Base-by-base conservation (phyloP, 495 filamentous ascomycete genomes). In the Hypomontagnella submonticulosa region DNA sequence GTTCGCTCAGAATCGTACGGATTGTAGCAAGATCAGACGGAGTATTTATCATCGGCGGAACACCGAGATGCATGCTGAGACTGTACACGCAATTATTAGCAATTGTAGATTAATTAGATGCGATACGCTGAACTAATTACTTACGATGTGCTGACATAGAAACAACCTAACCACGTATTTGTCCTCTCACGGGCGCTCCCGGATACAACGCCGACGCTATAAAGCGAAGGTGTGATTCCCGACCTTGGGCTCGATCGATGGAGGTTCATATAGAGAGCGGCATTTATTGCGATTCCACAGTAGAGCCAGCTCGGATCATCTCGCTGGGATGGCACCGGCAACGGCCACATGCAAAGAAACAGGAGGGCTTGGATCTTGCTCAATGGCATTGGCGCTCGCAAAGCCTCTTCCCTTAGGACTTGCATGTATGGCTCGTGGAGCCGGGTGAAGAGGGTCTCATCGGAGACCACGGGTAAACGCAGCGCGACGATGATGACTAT, bases 251-350 rank as follows among this genome's bases (percentile, higher is more conserved):
- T 60, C 6, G 69, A 48, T 20, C 65, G 65, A 32, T 76, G 72
- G 10, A 76, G 60, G 23, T 72, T 66, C 66, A 76, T 66, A 15
- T 65, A 72, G 0, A 73, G 52, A 19, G 73, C 73, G 5, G 71
- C 66, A 56, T 73, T 74, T 2, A 73, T 47, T 9, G 73, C 72
- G 9, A 76, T 63, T 9, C 73, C 73, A 20, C 67, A 74, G 56
- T 74, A 73, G 10, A 73, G 44, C 73, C 73, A 76, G 43, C 70
- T 74, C 10, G 73, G 71, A 38, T 76, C 73, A n/a, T 71, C 53
- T 1, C 42, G 36, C 63, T 74, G 67, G 10, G 55, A 40, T 13
- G 48, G 8, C 30, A 73, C 70, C 3, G 72, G 73, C 11, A 76
- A 20, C 18, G 73, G 72, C 73, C 73, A 76, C 33, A 62, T 46